Base-by-base conservation (phyloP, 116 monocot species). In the Dioscorea cayenensis region DNA sequence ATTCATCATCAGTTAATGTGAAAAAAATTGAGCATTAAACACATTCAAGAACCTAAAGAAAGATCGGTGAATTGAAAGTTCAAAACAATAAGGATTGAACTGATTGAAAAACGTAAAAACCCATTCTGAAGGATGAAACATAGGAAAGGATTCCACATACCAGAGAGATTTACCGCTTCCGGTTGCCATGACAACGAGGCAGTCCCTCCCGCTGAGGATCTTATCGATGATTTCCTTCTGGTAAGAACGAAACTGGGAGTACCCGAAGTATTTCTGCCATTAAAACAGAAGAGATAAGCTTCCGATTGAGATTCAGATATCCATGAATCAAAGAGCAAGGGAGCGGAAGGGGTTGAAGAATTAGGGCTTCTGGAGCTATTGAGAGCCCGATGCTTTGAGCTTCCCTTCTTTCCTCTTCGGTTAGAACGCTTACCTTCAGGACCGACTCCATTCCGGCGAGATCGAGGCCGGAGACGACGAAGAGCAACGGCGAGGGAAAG, bases 81-180 rank as follows among this genome's bases (percentile, higher is more conserved):
- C 43, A 10, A n/a, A n/a, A n/a, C n/a, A n/a, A n/a, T n/a, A n/a
- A n/a, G n/a, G n/a, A n/a, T n/a, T n/a, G n/a, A n/a, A n/a, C n/a
- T n/a, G 12, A 9, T 43, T 0, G 43, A 6, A 10, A 12, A 16
- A 55, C 55, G 2, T 5, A 55, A 55, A 55, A 14, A 14, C 51
- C 3, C 11, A 17, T 16, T 18, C 16, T 2, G n/a, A 55, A n/a
- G 19, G 5, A 55, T 5, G 18, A n/a, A 55, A 55, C 12, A 16
- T 16, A 16, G 55, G 55, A 43, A 12, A 43, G 1, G 55, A 55
- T 55, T 63, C 23, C 7, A 63, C 9, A 63, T 84, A 93, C 96
- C 93, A 97, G 18, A 97, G 60, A 14, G 96, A 97, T 80, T 97
- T 97, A 6, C 96, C 96, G 48, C 96, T 92, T 64, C 96, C 96